phyloP scores from a whole-genome alignment of 129 eudicot genomes.

The Escallonia herrerae region DNA sequence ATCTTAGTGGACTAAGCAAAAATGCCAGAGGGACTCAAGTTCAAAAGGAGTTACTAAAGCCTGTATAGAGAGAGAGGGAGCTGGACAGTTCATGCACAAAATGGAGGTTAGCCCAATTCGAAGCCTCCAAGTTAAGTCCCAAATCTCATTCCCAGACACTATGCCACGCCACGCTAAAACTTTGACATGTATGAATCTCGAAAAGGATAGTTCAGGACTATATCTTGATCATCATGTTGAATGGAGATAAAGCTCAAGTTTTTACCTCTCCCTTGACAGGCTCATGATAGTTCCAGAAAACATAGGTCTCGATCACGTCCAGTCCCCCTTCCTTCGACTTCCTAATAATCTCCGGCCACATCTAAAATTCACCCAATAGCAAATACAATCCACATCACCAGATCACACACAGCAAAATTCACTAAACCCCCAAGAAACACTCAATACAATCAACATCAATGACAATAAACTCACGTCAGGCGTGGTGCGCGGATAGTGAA shows the following conservation, averaged over 20 bases:
- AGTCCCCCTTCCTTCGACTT: constrained; percentile 82
- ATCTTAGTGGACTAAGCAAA: too few relatives aligned
- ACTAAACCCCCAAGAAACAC: background rate
- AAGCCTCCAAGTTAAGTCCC: too few relatives aligned
- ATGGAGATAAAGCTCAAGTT: background rate
- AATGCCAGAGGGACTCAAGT: too few relatives aligned
- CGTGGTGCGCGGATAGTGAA: constrained; percentile 71
- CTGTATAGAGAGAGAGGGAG: too few relatives aligned
- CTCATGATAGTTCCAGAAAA: constrained; percentile 85
- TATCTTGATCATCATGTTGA: background rate
- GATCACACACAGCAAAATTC: background rate
- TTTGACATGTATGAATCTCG: background rate
- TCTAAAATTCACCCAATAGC: constrained; percentile 29
- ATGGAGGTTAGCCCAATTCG: too few relatives aligned
- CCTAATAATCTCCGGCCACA: constrained; percentile 61
- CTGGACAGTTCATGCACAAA: too few relatives aligned
- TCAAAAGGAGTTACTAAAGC: too few relatives aligned
- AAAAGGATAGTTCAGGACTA: background rate
- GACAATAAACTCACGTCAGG: constrained; percentile 54
- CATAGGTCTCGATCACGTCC: constrained; percentile 72
- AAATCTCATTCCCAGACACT: too few relatives aligned
- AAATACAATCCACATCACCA: constrained; percentile 7
- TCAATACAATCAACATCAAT: background rate
- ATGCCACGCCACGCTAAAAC: too few relatives aligned
- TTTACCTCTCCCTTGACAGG: constrained; percentile 74